Evolutionary conservation across 352 stramenopile genomes (phyloP).

Genomic region (Pythium guiyangense): DNA sequence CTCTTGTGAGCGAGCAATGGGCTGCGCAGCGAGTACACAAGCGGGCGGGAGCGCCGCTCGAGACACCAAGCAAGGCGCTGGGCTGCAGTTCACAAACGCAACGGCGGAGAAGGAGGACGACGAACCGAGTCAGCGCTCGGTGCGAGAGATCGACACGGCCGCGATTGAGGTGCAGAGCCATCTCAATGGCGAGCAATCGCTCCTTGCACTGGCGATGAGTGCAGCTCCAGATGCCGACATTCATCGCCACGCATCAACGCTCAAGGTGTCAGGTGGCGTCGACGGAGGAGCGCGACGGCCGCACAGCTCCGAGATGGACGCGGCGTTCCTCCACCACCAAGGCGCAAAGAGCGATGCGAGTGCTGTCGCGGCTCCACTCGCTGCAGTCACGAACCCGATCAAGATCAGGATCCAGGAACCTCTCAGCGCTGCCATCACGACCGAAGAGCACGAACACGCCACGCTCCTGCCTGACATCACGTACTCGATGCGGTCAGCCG

Average conservation of each 20-base stretch:
- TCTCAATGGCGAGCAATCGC: conserved; percentile 11
- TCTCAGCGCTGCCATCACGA: conserved; percentile 6
- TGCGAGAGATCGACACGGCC: background rate
- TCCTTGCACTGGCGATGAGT: conserved; percentile 12
- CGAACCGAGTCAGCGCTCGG: background rate
- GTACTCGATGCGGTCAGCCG: conserved; percentile 10
- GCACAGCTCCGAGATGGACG: background rate
- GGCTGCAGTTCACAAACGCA: conserved; percentile 1
- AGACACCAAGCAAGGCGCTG: background rate
- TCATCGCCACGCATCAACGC: background rate
- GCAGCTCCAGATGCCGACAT: background rate
- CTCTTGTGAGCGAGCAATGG: conserved; percentile 2
- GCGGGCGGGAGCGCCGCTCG: background rate
- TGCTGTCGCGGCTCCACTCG: background rate
- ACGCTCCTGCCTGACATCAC: conserved; percentile 9
- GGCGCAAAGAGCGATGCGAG: background rate
- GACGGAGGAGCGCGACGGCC: background rate
- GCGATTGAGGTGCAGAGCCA: conserved; percentile 14
- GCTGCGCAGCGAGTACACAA: conserved; percentile 9
- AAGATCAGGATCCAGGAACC: conserved; percentile 13
- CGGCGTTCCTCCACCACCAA: background rate
- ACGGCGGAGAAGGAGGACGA: background rate
- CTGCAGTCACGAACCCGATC: conserved; percentile 2
- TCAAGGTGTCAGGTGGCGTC: background rate
- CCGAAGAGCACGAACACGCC: conserved; percentile 10